Evolutionary conservation across 257 asterid genomes (phyloP).

Genomic region (Galeopsis tetrahit): DNA sequence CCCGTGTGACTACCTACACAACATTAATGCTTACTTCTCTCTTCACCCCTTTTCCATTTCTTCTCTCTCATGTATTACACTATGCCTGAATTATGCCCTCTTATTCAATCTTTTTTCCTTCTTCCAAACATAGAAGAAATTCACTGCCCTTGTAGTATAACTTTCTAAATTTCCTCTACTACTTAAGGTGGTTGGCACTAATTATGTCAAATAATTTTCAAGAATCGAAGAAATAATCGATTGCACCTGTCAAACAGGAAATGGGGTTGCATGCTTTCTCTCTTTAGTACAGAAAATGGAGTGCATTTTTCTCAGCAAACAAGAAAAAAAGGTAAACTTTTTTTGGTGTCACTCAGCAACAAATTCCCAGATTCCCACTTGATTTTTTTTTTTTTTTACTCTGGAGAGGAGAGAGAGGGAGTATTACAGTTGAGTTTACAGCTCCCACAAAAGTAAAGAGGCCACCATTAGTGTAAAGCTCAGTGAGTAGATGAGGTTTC

Average conservation of each 20-base stretch:
- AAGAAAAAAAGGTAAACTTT: slow-evolving; percentile 12
- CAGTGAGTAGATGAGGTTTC: slow-evolving; percentile 48
- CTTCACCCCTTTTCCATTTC: too few relatives aligned
- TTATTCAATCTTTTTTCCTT: too few relatives aligned
- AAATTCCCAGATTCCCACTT: slow-evolving; percentile 26
- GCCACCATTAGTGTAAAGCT: slow-evolving; percentile 35
- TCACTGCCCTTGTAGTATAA: too few relatives aligned
- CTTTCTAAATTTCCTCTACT: not conserved
- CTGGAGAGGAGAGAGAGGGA: slow-evolving; percentile 24
- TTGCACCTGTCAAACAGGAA: slow-evolving; percentile 3
- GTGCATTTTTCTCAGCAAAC: slow-evolving; percentile 23
- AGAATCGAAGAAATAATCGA: slow-evolving; percentile 24
- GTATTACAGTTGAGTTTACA: slow-evolving; percentile 19
- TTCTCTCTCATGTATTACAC: too few relatives aligned
- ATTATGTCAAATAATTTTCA: slow-evolving; percentile 20
- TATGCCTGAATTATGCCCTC: too few relatives aligned
- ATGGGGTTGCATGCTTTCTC: slow-evolving; percentile 28
- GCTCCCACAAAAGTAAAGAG: slow-evolving; percentile 16
- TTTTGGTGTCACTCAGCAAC: slow-evolving; percentile 42
- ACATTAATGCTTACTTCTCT: too few relatives aligned
- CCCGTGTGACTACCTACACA: too few relatives aligned
- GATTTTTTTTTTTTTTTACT: slow-evolving; percentile 10
- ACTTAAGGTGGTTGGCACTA: slow-evolving; percentile 17
- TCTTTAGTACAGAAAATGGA: not conserved
- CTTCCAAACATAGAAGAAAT: too few relatives aligned